Evolutionary conservation across 768 basidiomycete genomes (phyloP), one percentile per base, ranked within the genome.

Genomic region (Hygrocybe punicea): DNA sequence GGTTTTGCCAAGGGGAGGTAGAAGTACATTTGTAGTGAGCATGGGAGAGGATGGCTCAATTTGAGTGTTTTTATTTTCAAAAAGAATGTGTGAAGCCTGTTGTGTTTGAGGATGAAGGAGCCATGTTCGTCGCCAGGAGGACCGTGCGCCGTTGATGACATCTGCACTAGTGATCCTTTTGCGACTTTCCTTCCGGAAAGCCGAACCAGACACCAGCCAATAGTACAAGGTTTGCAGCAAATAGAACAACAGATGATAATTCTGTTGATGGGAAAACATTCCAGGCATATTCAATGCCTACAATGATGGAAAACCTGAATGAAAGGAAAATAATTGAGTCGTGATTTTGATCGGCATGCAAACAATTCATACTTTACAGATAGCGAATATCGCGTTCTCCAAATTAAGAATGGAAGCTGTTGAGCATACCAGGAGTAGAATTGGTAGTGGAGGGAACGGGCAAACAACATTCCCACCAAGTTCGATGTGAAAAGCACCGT

Each of bases 371-470:
- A 90, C 91, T 84, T 89, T 36, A 88, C 16, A 24, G 73, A 25
- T 13, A 81, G 48, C 14, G 88, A 87, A 68, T 83, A 89, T 52
- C 72, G 78, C 4, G 89, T 87, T 67, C 84, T 84, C 81, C 85
- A 94, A 3, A 83, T 75, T 25, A 98, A 71, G 66, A 95, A 86
- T 1, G 96, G 93, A 34, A 96, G 69, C 64, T 95, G 92, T 56
- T 91, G 87, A 9, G 88, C 91, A 68, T 98, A 98, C 97, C 97
- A 99, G 5, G 91, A 86, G 70, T 97, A 97, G 72, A 99, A 99
- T 63, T 99, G 97, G 68, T 98, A 98, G 68, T 99, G 97, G 44
- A 99, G 74, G 9, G 96, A 98, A 17, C 97, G 84, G 19, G 97
- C 92, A 68, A 91, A 97, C 6, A 91, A 60, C 35, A 98, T 88